A percentile compares a stretch with the other conserved stretches of the same genome.
Evolutionary conservation across 164 flowering plant species (phyloP).

Genomic region (Buxus sempervirens): DNA sequence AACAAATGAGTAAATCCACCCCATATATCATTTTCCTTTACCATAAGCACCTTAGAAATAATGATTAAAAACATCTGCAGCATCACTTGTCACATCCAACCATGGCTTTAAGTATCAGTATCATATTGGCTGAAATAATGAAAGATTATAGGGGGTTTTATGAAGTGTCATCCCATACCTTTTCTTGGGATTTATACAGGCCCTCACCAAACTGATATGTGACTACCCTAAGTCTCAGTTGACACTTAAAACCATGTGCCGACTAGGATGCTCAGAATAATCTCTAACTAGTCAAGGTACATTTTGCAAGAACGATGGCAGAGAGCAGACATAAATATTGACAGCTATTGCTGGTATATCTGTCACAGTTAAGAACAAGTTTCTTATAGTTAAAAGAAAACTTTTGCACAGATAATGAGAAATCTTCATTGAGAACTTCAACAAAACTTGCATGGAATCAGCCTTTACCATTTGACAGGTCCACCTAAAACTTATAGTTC

Average conservation of each 20-base stretch:
- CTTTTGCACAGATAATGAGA: neutral
- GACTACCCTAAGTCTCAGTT: no score
- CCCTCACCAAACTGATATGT: no score
- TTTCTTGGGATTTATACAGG: no score
- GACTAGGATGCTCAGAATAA: neutral
- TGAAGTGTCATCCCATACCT: no score
- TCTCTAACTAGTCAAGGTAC: neutral
- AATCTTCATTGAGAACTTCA: neutral
- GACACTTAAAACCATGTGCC: no score
- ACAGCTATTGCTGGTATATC: neutral
- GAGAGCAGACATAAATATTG: neutral
- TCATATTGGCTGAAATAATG: no score
- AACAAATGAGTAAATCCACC: neutral
- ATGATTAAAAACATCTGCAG: neutral
- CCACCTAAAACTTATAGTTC: no score
- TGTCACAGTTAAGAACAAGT: neutral
- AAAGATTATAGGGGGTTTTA: no score
- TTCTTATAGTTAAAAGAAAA: neutral
- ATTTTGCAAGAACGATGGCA: neutral
- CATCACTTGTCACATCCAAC: neutral
- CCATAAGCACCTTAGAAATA: neutral
- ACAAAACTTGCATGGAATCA: neutral
- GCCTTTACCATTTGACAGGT: no score
- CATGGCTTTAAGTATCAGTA: no score
- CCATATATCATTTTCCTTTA: neutral